A percentile compares a stretch with the other conserved stretches of the same genome.
These are phyloP conservation scores for Hypoxylon intermedium DNA, from an alignment of 495 filamentous ascomycete genomes.

Conservation along the genomic window DNA sequence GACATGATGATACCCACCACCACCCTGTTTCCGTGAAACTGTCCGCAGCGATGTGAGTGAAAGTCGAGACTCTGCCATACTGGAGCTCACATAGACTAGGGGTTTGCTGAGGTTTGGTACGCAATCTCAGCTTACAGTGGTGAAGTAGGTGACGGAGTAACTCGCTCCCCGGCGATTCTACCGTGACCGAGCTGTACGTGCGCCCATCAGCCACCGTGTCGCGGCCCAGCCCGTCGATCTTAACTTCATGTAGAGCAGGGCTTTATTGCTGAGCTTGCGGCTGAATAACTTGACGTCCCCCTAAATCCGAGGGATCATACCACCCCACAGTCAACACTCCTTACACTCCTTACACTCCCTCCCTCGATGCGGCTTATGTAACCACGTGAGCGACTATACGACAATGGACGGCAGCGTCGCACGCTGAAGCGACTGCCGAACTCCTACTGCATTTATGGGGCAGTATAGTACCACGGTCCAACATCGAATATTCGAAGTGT, in stretches of 20 bases:
- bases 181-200: slow-evolving; percentile 21
- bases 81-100: neutral
- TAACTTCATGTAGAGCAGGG: slow-evolving; percentile 1
- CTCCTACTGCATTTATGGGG: neutral
- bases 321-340: neutral
- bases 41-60: neutral
- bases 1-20: neutral
- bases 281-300: slow-evolving; percentile 7
- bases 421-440: neutral
- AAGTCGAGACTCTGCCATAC: neutral
- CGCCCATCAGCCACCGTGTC: slow-evolving; percentile 11
- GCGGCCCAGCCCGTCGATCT: slow-evolving; percentile 5
- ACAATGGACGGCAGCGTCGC: neutral
- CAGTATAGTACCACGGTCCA: neutral
- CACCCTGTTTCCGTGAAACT: slow-evolving; percentile 3
- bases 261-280: slow-evolving; percentile 16
- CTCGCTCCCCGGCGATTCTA: slow-evolving; percentile 24
- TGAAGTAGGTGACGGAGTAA: slow-evolving; percentile 22
- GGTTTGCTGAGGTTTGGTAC: neutral
- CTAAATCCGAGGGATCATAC: neutral
- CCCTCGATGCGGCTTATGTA: slow-evolving; percentile 13
- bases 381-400: slow-evolving; percentile 1
- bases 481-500: neutral
- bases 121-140: neutral
- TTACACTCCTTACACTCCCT: neutral